Evolutionary conservation across 1,284 basidiomycete species (phyloP).

Genomic region (Melampsora americana): DNA sequence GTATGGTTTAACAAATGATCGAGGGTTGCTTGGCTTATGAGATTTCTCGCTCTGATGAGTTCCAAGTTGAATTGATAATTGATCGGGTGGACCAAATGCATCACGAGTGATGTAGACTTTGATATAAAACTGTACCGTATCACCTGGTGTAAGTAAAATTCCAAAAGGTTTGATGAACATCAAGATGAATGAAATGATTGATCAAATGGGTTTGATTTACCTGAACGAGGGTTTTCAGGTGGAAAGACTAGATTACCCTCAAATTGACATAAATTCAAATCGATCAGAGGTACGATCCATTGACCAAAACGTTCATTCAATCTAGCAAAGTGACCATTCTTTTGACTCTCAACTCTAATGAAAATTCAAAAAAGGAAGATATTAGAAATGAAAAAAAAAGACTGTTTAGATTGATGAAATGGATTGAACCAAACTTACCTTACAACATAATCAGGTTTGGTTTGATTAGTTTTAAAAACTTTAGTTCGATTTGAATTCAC

Average conservation of each 20-base stretch:
- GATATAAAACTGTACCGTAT: conserved; percentile 41
- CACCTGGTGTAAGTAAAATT: conserved; percentile 9
- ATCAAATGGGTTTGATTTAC: neutral
- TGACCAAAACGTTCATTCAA: conserved; percentile 32
- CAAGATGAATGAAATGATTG: neutral
- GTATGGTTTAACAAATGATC: neutral
- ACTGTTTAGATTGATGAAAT: no score
- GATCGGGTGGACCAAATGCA: conserved; percentile 35
- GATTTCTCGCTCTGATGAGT: conserved; percentile 1
- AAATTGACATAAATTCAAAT: conserved; percentile 19
- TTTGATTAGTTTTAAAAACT: neutral
- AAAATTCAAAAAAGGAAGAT: no score
- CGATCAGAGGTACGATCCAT: conserved; percentile 33
- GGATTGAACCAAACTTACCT: neutral
- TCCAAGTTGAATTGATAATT: conserved; percentile 4
- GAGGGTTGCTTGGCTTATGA: conserved; percentile 1
- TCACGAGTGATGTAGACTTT: conserved; percentile 31
- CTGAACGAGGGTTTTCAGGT: conserved; percentile 14
- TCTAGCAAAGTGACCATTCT: conserved; percentile 35
- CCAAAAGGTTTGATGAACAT: neutral
- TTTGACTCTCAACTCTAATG: conserved; percentile 30
- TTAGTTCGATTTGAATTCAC: neutral
- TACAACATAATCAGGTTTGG: conserved; percentile 30
- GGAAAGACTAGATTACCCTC: conserved; percentile 33
- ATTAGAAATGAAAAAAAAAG: neutral